These are phyloP conservation scores for Gossypium schwendimanii DNA, from an alignment of 441 rosid genomes.

Conservation along the genomic window DNA sequence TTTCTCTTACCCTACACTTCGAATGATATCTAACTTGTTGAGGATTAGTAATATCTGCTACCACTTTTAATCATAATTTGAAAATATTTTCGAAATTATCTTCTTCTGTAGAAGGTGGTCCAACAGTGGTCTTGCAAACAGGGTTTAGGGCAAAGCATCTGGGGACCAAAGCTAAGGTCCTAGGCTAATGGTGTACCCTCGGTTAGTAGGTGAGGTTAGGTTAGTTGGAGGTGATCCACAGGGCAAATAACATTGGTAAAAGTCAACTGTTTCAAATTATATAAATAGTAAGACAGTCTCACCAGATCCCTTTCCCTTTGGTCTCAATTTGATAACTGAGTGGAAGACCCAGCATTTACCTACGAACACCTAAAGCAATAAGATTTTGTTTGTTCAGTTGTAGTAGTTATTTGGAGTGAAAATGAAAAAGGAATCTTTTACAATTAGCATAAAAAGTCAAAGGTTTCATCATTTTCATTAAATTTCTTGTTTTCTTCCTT, in stretches of 20 bases:
- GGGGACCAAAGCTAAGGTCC: not conserved
- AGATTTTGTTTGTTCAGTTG: not conserved
- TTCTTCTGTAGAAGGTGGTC: too few species aligned
- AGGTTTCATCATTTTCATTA: not conserved
- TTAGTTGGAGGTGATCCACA: not conserved
- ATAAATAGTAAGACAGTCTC: not conserved
- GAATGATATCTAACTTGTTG: too few species aligned
- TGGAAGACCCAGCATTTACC: not conserved
- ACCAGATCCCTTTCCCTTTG: not conserved
- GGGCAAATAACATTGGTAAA: not conserved
- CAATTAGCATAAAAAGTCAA: not conserved
- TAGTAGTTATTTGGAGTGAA: not conserved
- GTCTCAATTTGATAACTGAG: not conserved
- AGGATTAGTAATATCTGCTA: too few species aligned
- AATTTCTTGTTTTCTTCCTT: too few species aligned
- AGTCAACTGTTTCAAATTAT: not conserved
- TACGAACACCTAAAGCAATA: not conserved
- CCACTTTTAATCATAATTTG: too few species aligned
- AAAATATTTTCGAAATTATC: too few species aligned
- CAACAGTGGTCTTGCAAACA: not conserved
- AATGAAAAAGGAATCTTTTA: not conserved
- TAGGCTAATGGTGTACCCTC: not conserved
- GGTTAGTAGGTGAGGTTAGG: not conserved
- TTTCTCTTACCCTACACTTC: too few species aligned
- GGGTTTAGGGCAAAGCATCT: not conserved